Evolutionary conservation across 805 yeast genomes (phyloP).

Genomic region (Pichia manshurica): DNA sequence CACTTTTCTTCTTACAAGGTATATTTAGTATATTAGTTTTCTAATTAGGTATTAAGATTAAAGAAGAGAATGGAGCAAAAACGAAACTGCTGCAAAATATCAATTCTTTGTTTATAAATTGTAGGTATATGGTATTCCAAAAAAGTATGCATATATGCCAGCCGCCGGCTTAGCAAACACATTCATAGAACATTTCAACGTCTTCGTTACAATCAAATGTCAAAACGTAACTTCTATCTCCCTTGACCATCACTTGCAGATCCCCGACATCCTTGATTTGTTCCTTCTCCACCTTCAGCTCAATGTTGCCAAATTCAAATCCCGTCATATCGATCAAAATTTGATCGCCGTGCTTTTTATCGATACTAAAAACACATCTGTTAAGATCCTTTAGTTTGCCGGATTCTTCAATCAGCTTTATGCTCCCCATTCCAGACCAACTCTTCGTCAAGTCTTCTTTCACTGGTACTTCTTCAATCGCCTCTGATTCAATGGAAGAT

Average conservation of each 20-base stretch:
- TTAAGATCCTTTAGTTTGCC: constrained; percentile 12
- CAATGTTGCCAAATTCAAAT: constrained; percentile 17
- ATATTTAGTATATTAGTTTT: not conserved
- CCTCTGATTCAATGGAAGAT: not conserved
- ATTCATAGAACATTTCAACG: constrained; percentile 5
- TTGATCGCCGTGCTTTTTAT: not conserved
- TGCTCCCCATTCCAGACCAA: constrained; percentile 11
- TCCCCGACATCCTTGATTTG: constrained; percentile 5
- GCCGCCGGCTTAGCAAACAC: constrained; percentile 3
- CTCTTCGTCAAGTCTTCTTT: not conserved
- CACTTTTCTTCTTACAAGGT: not conserved
- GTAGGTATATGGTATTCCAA: too few relatives aligned
- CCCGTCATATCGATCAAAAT: constrained; percentile 13
- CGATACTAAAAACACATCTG: constrained; percentile 14
- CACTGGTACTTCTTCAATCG: not conserved
- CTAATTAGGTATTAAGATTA: not conserved
- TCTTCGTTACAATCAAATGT: constrained; percentile 11
- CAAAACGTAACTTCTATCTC: constrained; percentile 8
- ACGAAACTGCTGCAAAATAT: not conserved
- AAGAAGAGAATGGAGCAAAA: not conserved
- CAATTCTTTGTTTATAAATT: too few relatives aligned
- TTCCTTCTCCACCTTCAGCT: not conserved
- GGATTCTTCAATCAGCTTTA: constrained; percentile 2
- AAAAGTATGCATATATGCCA: too few relatives aligned
- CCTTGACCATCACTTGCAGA: constrained; percentile 4